Percentiles rank a stretch among this genome's conserved stretches.
Evolutionary conservation across 805 yeast genomes (phyloP).

Genomic region (Ogataea parapolymorpha): DNA sequence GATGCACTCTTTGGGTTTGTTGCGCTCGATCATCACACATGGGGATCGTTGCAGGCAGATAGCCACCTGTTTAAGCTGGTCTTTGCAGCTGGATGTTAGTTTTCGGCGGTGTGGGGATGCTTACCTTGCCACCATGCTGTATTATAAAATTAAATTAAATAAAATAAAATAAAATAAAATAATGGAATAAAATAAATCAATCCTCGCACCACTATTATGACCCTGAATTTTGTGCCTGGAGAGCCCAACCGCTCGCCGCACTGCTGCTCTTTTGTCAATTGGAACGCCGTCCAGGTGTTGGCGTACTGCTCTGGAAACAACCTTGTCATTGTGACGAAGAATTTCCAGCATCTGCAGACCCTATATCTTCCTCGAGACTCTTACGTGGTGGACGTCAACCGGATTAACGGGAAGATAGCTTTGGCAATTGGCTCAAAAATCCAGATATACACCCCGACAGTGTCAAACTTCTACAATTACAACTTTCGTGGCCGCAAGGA

Average conservation of each 20-base stretch:
- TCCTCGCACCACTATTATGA: constrained; percentile 37
- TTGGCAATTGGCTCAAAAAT: constrained; percentile 46
- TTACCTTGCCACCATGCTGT: constrained; percentile 52
- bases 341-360: constrained; percentile 64
- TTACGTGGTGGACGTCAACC: constrained; percentile 59
- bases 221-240: constrained; percentile 77
- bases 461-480: constrained; percentile 41
- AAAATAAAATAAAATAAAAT: neutral
- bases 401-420: constrained; percentile 58
- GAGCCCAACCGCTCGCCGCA: constrained; percentile 62
- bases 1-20: constrained; percentile 86
- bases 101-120: constrained; percentile 19
- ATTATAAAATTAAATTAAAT: constrained; percentile 2
- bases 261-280: constrained; percentile 54
- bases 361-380: constrained; percentile 69
- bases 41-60: constrained; percentile 95
- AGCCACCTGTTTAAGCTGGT: constrained; percentile 92
- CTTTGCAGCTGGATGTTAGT: constrained; percentile 66
- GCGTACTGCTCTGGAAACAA: constrained; percentile 89
- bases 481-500: constrained; percentile 34
- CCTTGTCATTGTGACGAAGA: constrained; percentile 59
- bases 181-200: neutral
- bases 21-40: constrained; percentile 85
- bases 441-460: constrained; percentile 52
- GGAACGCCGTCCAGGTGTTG: constrained; percentile 64